Evolutionary conservation across 164 flowering plant genomes (phyloP).

Genomic region (Protea cynaroides): DNA sequence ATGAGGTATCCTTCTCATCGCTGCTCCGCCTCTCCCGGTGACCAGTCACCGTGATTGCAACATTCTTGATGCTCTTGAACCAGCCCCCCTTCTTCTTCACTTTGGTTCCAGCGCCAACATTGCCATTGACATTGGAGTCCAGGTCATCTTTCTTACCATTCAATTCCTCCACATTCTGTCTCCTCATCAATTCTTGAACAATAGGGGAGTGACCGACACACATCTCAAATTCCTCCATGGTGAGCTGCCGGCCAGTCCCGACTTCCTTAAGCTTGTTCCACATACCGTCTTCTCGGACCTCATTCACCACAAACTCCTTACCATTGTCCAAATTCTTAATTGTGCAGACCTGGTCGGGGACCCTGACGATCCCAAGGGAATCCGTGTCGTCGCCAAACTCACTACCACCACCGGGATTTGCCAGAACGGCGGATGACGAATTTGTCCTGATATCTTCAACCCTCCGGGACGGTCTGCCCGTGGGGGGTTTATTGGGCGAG

Average conservation of each 20-base stretch:
- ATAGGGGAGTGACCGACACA: conserved; percentile 92
- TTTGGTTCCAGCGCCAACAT: conserved; percentile 32
- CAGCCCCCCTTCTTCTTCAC: conserved; percentile 77
- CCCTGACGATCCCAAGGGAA: conserved; percentile 19
- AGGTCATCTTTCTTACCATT: conserved; percentile 30
- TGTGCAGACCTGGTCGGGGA: conserved; percentile 34
- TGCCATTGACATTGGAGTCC: conserved; percentile 28
- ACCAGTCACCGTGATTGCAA: conserved; percentile 54
- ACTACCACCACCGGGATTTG: conserved; percentile 17
- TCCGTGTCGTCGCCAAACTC: conserved; percentile 23
- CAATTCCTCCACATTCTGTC: conserved; percentile 81
- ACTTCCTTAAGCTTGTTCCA: conserved; percentile 86
- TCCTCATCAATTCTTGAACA: conserved; percentile 91
- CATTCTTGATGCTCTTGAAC: conserved; percentile 75
- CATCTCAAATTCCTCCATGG: conserved; percentile 95
- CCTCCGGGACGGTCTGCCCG: conserved; percentile 31
- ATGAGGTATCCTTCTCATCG: conserved; percentile 90
- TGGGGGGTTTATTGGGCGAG: conserved; percentile 48
- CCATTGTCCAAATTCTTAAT: conserved; percentile 94
- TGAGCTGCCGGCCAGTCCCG: conserved; percentile 80
- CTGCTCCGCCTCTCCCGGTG: conserved; percentile 75
- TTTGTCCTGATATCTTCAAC: conserved; percentile 20
- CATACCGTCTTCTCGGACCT: conserved; percentile 79
- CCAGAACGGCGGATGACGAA: conserved; percentile 5
- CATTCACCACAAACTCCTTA: conserved; percentile 90